Base-by-base conservation (phyloP, 495 filamentous ascomycete species). In the Aspergillus bridgeri region DNA sequence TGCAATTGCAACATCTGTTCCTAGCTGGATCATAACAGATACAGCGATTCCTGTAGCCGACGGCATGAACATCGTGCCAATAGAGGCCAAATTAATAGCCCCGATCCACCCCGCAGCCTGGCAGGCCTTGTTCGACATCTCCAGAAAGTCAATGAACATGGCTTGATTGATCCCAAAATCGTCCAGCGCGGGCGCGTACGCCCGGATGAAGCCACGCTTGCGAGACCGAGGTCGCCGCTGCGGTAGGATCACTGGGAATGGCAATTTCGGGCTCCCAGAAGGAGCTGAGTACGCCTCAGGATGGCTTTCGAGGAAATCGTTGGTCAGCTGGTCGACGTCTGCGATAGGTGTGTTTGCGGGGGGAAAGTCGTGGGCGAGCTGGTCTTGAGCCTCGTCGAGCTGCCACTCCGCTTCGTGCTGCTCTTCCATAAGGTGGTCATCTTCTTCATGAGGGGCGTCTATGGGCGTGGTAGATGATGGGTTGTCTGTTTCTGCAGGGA, bases 111-210 rank as follows among this genome's bases (percentile, higher is more conserved):
- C 70, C 3, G 60, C 59, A 7, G 62, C 74, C 46, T 71, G 66
- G 53, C 71, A 74, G 1, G 76, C 68, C 48, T 73, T 69, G 46
- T 82, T 71, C 42, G 78, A 72, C 6, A 69, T 76, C 27, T 63
- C 70, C 11, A 86, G 62, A 56, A 87, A 86, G n/a, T 79, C 70
- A 3, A 85, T 56, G 58, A 83, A 86, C 17, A 73, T 79, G 19
- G 54, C 53, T 54, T 84, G 72, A 57, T 79, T 74, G 60, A 86
- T 77, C 0, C 76, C 81, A 43, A 70, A 77, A 5, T 79, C 72
- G 1, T 66, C 69, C 0, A 85, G 71, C 1, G 74, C 68, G 0
- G 81, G 83, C 0, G 83, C 77, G 69, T 85, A 85, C 2, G 80
- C 67, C 33, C 64, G 64, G 42, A 69, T 65, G 56, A 72, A 71